Percentiles rank a stretch among this genome's conserved stretches.
Conservation (phyloP, 179 eudicot genomes). For the Patellifolia procumbens region DNA sequence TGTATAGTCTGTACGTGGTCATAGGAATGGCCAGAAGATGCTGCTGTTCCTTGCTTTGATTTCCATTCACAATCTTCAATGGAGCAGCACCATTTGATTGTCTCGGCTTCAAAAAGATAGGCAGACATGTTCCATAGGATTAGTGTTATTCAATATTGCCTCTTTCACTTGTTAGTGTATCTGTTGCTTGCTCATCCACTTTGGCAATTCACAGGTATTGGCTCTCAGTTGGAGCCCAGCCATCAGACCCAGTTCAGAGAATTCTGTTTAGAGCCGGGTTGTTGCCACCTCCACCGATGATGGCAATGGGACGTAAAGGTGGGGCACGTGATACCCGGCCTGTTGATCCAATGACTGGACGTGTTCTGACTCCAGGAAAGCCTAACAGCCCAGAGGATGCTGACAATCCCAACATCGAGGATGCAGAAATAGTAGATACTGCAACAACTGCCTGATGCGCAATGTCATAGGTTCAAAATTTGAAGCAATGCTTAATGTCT, state of each 20-base stretch:
- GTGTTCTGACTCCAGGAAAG: constrained; percentile 46
- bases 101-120: not conserved
- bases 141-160: not conserved
- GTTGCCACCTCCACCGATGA: constrained; percentile 95
- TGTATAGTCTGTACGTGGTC: not conserved
- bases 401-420: constrained; percentile 24
- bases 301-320: constrained; percentile 87
- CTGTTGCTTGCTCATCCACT: not conserved
- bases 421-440: constrained; percentile 34
- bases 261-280: constrained; percentile 83
- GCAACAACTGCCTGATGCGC: constrained; percentile 22
- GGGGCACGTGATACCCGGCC: constrained; percentile 83
- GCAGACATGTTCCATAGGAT: not conserved
- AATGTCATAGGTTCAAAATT: not conserved
- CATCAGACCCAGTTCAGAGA: constrained; percentile 86
- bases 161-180: not conserved
- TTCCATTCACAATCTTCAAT: not conserved
- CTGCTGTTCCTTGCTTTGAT: not conserved
- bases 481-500: not conserved
- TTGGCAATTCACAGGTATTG: constrained; percentile 58
- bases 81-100: not conserved
- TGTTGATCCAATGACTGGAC: constrained; percentile 78
- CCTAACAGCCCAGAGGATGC: constrained; percentile 28
- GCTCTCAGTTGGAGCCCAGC: constrained; percentile 97
- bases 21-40: not conserved